Conservation (phyloP, 2,329 filamentous ascomycete genomes). For the Talaromyces sp. region DNA sequence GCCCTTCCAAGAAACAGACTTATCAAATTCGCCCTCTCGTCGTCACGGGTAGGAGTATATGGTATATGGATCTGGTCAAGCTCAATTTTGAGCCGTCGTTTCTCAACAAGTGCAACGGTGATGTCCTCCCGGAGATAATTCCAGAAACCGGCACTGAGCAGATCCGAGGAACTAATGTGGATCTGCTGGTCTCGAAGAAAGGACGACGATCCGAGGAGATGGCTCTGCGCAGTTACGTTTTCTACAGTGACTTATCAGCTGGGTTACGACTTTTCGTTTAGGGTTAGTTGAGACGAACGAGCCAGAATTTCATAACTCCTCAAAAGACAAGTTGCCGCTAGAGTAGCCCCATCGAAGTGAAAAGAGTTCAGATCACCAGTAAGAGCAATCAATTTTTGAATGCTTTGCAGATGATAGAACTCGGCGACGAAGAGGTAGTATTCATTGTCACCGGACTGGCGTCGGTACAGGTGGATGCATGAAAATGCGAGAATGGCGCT, state of each 20-base stretch:
- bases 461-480: slow-evolving; percentile 35
- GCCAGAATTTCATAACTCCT: slow-evolving; percentile 47
- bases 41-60: slow-evolving; percentile 17
- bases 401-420: slow-evolving; percentile 38
- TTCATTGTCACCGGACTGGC: slow-evolving; percentile 12
- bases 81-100: slow-evolving; percentile 40
- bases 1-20: slow-evolving; percentile 41
- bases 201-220: slow-evolving; percentile 45
- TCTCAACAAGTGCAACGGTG: slow-evolving; percentile 47
- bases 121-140: slow-evolving; percentile 51
- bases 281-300: slow-evolving; percentile 22
- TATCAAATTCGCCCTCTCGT: slow-evolving; percentile 37
- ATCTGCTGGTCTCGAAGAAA: slow-evolving; percentile 30
- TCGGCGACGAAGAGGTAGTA: slow-evolving; percentile 25
- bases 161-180: slow-evolving; percentile 16
- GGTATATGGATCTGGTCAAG: slow-evolving; percentile 18
- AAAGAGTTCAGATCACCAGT: slow-evolving; percentile 25
- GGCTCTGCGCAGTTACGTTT: slow-evolving; percentile 39
- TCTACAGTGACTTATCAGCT: slow-evolving; percentile 16
- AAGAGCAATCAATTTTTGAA: slow-evolving; percentile 36
- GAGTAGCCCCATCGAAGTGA: slow-evolving; percentile 33
- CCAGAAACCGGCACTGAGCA: slow-evolving; percentile 44
- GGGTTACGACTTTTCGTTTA: not conserved
- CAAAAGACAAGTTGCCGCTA: slow-evolving; percentile 45
- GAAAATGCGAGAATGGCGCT: slow-evolving; percentile 43